phyloP scores from a whole-genome alignment of 2,329 filamentous ascomycete species.

The Colletotrichum ledebouriae region DNA sequence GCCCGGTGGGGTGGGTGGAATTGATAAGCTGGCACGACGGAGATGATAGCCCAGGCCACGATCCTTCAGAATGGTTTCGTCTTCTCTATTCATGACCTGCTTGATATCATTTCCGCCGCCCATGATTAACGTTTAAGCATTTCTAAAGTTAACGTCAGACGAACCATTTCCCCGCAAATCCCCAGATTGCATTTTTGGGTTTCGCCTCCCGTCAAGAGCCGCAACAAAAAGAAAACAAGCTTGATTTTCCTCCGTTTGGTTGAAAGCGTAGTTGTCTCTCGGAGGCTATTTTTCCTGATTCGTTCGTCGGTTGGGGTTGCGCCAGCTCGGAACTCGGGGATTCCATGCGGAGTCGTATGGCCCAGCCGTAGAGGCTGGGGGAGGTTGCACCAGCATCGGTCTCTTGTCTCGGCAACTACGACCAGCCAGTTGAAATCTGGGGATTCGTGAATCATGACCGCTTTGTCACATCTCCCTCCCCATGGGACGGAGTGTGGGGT shows the following conservation, averaged over 20 bases:
- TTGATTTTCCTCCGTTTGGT: neutral
- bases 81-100: neutral
- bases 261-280: neutral
- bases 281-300: constrained; percentile 26
- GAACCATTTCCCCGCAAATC: constrained; percentile 8
- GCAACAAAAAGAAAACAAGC: neutral
- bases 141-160: constrained; percentile 6
- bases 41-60: no score
- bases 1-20: no score
- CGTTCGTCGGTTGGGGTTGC: neutral
- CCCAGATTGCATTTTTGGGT: neutral
- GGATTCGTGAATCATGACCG: neutral
- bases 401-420: neutral
- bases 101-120: no score
- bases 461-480: neutral
- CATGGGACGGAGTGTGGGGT: constrained; percentile 16
- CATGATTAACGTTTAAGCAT: neutral
- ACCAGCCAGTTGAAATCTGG: constrained; percentile 17
- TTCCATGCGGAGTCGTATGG: no score
- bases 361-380: no score
- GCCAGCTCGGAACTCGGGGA: no score
- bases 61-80: no score
- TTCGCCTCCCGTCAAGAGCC: neutral
- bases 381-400: no score
- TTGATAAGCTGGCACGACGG: no score